Base-by-base conservation (phyloP, 805 yeast genomes). In the Saccharomycopsis selenospora region DNA sequence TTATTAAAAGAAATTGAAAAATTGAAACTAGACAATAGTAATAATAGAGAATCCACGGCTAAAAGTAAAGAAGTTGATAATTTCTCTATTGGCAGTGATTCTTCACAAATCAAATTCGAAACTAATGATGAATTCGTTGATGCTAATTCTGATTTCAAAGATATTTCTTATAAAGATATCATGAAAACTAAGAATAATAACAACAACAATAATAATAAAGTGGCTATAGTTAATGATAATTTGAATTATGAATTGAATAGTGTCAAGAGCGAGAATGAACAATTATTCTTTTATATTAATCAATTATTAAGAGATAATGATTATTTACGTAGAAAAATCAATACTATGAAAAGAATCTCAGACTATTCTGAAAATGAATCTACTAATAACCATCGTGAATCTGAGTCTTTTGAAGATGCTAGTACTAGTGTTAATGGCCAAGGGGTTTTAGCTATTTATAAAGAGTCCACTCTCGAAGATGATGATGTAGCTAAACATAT, bases 261-360 rank as follows among this genome's bases (percentile, higher is more conserved):
- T 28, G 23, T 48, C n/a, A 49, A 46, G 22, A 45, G 43, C 8
- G 53, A 50, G 25, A 52, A 50, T 14, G 45, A 40, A 22, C 48
- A 47, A 33, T 38, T 52, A 17, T 42, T 46, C 22, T 44, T 45
- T 14, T 50, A 46, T 23, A 42, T 52, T 26, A 47, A 49, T 22
- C 53, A 49, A 36, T 33, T 52, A 20, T 27, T 52, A 2, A 30
- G 28, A 26, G 54, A 51, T 38, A 48, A 44, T 41, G 49, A 51
- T n/a, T 22, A 47, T 23, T 36, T 51, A 13, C 42, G 43, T 8
- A n/a, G 13, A 28, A 43, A 14, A 20, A 7, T 33, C 38, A 4
- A 5, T 20, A 33, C 38, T 20, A 14, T 20, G 17, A 33, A 10
- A 33, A 33, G 38, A 33, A 33, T 33, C 4, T 14, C 20, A 14